Evolutionary conservation across 2,329 filamentous ascomycete genomes (phyloP), one percentile per base, ranked within the genome.

Genomic region (Cladosporium sp.): DNA sequence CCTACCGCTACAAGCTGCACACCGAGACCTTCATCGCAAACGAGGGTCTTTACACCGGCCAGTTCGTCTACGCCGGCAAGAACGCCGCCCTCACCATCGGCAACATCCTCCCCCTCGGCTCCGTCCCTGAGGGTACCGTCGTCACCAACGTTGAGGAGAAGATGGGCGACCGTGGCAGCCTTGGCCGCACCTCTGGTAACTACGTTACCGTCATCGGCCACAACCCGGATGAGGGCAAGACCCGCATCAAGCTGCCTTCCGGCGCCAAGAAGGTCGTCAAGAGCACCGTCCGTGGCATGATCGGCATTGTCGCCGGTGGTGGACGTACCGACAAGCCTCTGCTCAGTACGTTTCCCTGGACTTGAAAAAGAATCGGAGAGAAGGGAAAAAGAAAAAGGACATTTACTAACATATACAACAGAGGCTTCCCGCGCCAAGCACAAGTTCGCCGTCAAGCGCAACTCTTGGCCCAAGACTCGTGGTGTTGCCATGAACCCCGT

Each of bases 401-500:
- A 48, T 22, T 40, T 36, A 43, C 47, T 50, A 44, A 50, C 40
- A 50, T n/a, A 17, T 27, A 22, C 39, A 66, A 77, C 81, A 88
- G 85, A 99, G 92, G 93, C 93, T 70, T 97, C 92, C 71, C 89
- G 93, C 74, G 93, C 93, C 72, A 99, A 97, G 89, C 92, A 97
- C 76, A 99, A 99, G 88, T 99, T 96, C 81, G 90, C 91, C 68
- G 95, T 96, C 81, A 99, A 99, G 90, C 90, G 93, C 75, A 97
- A 99, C 89, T 92, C 85, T 73, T 99, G 93, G 93, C 93, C 93
- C 80, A 96, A 95, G 89, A 99, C 93, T 84, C 92, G 93, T 93
- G 93, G 93, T 96, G 93, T 99, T 86, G 93, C 93, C 79, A 99
- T 99, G 93, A 99, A 99, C 83, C 93, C 93, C 70, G 93, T 99